phyloP scores from a whole-genome alignment of 768 basidiomycete genomes.

The Auriculariales sp. region DNA sequence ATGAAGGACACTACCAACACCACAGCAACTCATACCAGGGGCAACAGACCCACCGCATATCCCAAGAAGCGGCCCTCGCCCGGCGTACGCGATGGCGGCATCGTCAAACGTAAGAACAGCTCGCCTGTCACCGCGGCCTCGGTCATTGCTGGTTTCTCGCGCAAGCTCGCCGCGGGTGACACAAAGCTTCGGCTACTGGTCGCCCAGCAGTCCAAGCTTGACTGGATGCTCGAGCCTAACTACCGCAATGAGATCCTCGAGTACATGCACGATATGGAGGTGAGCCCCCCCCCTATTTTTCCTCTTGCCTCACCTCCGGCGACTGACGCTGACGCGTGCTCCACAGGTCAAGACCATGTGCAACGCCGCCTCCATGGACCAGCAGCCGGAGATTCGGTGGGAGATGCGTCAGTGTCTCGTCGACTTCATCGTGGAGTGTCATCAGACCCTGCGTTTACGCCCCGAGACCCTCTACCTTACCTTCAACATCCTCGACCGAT shows the following conservation, averaged over 20 bases:
- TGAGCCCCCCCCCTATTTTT: conserved; percentile 28
- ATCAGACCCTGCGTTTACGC: conserved; percentile 92
- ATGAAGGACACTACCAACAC: conserved; percentile 68
- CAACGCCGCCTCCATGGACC: conserved; percentile 93
- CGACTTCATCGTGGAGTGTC: conserved; percentile 97
- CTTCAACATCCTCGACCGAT: conserved; percentile 97
- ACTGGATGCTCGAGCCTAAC: conserved; percentile 89
- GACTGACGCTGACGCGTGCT: conserved; percentile 3
- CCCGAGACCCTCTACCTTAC: conserved; percentile 98
- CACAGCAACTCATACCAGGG: conserved; percentile 34
- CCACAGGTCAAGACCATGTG: conserved; percentile 70
- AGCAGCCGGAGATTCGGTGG: conserved; percentile 98
- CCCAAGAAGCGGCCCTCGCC: conserved; percentile 80
- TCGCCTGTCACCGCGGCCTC: conserved; percentile 26
- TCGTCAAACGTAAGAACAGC: conserved; percentile 48
- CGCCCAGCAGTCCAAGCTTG: conserved; percentile 40
- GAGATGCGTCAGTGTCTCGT: conserved; percentile 98
- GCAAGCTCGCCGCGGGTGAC: conserved; percentile 45
- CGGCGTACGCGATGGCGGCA: conserved; percentile 29
- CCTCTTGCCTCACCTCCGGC: neutral
- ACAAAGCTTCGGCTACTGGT: conserved; percentile 11
- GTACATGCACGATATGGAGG: conserved; percentile 99
- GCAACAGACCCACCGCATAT: conserved; percentile 53
- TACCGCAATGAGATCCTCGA: conserved; percentile 83
- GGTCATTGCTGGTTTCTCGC: conserved; percentile 33